Evolutionary conservation across 2,329 filamentous ascomycete species (phyloP).

Genomic region (Myriosclerotinia scirpicola): DNA sequence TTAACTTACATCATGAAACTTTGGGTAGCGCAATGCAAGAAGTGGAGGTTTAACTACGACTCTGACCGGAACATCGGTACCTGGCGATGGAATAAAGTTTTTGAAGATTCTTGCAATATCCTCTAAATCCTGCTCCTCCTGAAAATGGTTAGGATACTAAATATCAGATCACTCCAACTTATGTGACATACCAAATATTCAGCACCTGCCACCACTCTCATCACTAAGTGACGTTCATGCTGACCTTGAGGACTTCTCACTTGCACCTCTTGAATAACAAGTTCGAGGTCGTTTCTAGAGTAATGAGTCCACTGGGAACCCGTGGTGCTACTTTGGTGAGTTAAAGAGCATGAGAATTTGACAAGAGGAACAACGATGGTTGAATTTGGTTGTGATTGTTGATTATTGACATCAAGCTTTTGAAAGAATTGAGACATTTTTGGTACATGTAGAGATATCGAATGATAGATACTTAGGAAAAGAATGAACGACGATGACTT

Average conservation of each 20-base stretch:
- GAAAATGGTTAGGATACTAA: slow-evolving; percentile 15
- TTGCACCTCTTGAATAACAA: slow-evolving; percentile 34
- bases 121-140: slow-evolving; percentile 39
- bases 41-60: slow-evolving; percentile 39
- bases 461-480: background rate
- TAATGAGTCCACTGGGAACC: slow-evolving; percentile 37
- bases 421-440: slow-evolving; percentile 32
- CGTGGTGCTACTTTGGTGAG: slow-evolving; percentile 28
- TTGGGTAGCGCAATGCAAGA: slow-evolving; percentile 43
- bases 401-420: slow-evolving; percentile 1
- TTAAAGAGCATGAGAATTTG: slow-evolving; percentile 39
- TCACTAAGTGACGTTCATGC: slow-evolving; percentile 30
- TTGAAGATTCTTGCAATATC: slow-evolving; percentile 31
- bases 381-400: slow-evolving; percentile 27
- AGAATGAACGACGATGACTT: background rate
- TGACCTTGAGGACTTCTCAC: slow-evolving; percentile 31
- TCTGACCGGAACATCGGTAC: slow-evolving; percentile 38
- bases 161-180: background rate
- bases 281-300: slow-evolving; percentile 34
- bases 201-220: slow-evolving; percentile 45
- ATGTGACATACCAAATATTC: slow-evolving; percentile 44
- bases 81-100: slow-evolving; percentile 28
- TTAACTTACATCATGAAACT: slow-evolving; percentile 33
- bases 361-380: slow-evolving; percentile 34
- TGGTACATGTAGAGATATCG: background rate